These are phyloP conservation scores for Apophysomyces sp. DNA, from an alignment of 371 early-diverging fungal genomes.

Conservation along the genomic window DNA sequence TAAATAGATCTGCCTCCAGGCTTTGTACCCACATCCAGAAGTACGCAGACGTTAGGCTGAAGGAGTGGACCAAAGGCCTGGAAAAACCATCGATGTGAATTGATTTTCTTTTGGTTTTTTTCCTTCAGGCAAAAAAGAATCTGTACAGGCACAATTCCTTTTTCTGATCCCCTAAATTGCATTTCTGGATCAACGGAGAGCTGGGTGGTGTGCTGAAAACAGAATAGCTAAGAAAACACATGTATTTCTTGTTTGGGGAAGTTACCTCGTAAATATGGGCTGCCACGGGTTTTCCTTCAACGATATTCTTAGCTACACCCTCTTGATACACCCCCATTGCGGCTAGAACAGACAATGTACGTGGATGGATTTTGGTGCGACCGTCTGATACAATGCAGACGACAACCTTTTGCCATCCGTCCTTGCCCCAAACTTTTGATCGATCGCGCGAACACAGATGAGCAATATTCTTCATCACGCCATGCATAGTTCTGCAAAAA, in stretches of 20 bases:
- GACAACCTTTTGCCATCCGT: slow-evolving; percentile 81
- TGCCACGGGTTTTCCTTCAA: slow-evolving; percentile 57
- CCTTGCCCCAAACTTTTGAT: slow-evolving; percentile 63
- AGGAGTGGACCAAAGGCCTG: slow-evolving; percentile 86
- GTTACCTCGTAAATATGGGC: slow-evolving; percentile 79
- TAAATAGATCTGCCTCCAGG: slow-evolving; percentile 33
- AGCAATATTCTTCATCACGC: slow-evolving; percentile 75
- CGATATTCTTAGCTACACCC: slow-evolving; percentile 62
- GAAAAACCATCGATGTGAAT: slow-evolving; percentile 97
- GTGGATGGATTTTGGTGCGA: slow-evolving; percentile 59
- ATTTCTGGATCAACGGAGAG: slow-evolving; percentile 67
- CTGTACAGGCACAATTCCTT: slow-evolving; percentile 82
- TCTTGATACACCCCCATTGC: slow-evolving; percentile 72
- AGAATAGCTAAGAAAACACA: neutral
- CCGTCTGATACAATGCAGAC: slow-evolving; percentile 85
- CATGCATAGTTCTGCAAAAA: slow-evolving; percentile 70
- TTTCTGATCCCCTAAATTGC: slow-evolving; percentile 68
- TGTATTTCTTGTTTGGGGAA: slow-evolving; percentile 28
- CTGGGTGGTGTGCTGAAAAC: slow-evolving; percentile 79
- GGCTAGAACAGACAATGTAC: slow-evolving; percentile 51
- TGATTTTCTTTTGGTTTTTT: slow-evolving; percentile 87
- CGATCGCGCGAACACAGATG: slow-evolving; percentile 65
- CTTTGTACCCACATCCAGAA: slow-evolving; percentile 89
- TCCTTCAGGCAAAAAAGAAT: slow-evolving; percentile 91
- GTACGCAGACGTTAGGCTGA: slow-evolving; percentile 84